Percentiles rank a stretch among this genome's conserved stretches.
Conservation (phyloP, 129 eudicot genomes). For the Oenanthe sinensis region DNA sequence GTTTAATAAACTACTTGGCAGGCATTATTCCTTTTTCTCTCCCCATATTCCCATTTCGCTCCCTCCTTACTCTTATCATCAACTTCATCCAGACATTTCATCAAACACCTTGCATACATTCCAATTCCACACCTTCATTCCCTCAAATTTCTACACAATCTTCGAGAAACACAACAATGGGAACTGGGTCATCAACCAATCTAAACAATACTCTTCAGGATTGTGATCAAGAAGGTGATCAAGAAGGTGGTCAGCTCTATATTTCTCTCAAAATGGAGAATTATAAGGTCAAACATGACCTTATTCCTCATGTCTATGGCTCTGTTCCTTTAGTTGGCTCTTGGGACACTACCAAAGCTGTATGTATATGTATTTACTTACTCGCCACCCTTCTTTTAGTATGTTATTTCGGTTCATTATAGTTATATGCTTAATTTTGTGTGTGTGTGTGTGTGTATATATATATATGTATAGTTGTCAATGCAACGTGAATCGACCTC, state of each 20-base stretch:
- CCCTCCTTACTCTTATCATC: background rate
- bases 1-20: slow-evolving; percentile 4
- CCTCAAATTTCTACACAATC: background rate
- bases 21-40: background rate
- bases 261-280: slow-evolving; percentile 90
- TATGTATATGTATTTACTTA: slow-evolving; percentile 14
- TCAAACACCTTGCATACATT: background rate
- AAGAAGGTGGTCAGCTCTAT: slow-evolving; percentile 83
- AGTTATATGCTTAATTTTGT: background rate
- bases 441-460: background rate
- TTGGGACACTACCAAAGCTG: slow-evolving; percentile 89
- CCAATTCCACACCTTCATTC: background rate
- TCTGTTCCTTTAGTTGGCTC: slow-evolving; percentile 86
- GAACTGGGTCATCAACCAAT: slow-evolving; percentile 61
- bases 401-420: background rate
- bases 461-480: slow-evolving; percentile 42
- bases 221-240: slow-evolving; percentile 57
- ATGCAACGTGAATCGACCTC: slow-evolving; percentile 88
- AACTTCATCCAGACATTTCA: background rate
- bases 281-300: slow-evolving; percentile 46
- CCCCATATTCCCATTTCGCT: background rate
- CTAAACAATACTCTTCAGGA: slow-evolving; percentile 52
- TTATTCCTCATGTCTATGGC: slow-evolving; percentile 81
- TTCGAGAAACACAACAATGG: slow-evolving; percentile 32
- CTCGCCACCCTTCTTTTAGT: background rate